Conservation (phyloP, 148 eudicot genomes). For the Rhododendron kiyosumense region DNA sequence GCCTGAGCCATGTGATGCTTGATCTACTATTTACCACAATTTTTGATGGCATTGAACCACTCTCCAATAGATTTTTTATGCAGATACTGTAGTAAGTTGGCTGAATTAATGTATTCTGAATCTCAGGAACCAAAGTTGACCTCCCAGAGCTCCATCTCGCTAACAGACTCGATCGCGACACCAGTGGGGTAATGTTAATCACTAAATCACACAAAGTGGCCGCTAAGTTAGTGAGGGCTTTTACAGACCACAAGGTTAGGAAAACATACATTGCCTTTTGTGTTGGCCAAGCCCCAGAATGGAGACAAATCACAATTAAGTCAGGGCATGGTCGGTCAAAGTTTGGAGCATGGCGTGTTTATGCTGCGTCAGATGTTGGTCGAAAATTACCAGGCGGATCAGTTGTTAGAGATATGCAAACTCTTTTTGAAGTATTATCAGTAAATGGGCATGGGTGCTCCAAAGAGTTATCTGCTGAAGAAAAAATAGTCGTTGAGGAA, state of each 20-base stretch:
- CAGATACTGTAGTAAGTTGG: background rate
- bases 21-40: background rate
- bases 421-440: conserved; percentile 59
- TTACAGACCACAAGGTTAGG: conserved; percentile 76
- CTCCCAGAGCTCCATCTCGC: conserved; percentile 80
- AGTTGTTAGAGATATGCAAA: conserved; percentile 76
- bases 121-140: conserved; percentile 25
- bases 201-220: conserved; percentile 93
- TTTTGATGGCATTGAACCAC: background rate
- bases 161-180: conserved; percentile 94
- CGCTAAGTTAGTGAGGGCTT: conserved; percentile 83
- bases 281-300: conserved; percentile 57
- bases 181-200: conserved; percentile 79
- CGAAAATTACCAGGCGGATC: conserved; percentile 79
- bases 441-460: conserved; percentile 38
- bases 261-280: conserved; percentile 79
- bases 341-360: conserved; percentile 94
- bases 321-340: conserved; percentile 97
- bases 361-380: conserved; percentile 80
- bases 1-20: background rate
- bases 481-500: conserved; percentile 44
- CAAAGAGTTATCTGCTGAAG: conserved; percentile 25
- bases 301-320: conserved; percentile 53
- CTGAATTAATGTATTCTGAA: background rate
- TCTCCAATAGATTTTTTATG: background rate